A percentile compares a stretch with the other conserved stretches of the same genome.
Evolutionary conservation across 306 rosid genomes (phyloP).

Genomic region (Fragaria ananassa): DNA sequence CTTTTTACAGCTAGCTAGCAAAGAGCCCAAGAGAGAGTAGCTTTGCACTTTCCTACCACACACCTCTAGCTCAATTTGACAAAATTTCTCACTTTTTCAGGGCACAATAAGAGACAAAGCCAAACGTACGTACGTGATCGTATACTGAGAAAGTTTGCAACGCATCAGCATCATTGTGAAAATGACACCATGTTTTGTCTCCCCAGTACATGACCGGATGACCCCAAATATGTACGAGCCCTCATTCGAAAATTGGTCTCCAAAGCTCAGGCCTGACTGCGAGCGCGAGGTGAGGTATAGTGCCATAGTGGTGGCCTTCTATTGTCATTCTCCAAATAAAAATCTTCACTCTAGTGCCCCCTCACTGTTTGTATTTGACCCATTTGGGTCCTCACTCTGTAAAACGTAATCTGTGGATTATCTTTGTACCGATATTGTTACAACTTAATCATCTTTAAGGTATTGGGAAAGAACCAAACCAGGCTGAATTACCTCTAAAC

Average conservation of each 20-base stretch:
- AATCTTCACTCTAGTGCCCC: neutral
- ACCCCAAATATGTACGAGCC: neutral
- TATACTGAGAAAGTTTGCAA: neutral
- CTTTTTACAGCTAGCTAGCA: neutral
- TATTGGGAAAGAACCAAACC: no score
- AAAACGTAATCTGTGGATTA: no score
- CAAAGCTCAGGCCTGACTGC: neutral
- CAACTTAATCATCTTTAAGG: no score
- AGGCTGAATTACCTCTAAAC: no score
- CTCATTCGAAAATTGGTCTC: neutral
- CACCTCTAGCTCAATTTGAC: neutral
- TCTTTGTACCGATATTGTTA: no score
- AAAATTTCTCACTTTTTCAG: neutral
- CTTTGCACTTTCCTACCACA: neutral
- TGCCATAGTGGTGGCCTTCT: no score
- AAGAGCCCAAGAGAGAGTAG: neutral
- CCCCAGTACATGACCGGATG: neutral
- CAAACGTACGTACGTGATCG: slow-evolving; percentile 3
- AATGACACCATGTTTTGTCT: neutral
- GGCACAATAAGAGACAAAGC: slow-evolving; percentile 2
- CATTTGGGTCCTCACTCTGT: neutral
- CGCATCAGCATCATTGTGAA: neutral
- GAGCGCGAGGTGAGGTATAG: neutral
- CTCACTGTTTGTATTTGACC: neutral
- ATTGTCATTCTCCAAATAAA: neutral